Conservation (phyloP, 345 rosid genomes). For the Populus tremula region DNA sequence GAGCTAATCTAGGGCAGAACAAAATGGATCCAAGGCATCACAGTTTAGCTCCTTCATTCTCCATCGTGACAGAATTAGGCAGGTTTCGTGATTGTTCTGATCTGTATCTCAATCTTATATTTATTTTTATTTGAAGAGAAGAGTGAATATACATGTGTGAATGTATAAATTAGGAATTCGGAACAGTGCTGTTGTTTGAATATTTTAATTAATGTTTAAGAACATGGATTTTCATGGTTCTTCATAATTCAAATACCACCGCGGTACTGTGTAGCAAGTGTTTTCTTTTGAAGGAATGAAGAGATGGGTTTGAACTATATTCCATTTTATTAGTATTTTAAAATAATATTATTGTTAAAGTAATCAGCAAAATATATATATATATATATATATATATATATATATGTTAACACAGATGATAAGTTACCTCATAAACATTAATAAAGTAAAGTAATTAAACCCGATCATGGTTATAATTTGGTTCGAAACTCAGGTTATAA, state of each 20-base stretch:
- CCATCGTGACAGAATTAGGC: neutral
- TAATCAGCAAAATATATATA: too few species aligned
- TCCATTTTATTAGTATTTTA: too few species aligned
- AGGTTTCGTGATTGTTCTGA: neutral
- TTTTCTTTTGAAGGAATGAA: too few species aligned
- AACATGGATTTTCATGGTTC: neutral
- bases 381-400: too few species aligned
- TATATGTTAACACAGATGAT: too few species aligned
- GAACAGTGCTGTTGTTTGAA: neutral
- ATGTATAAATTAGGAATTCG: neutral
- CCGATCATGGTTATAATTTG: too few species aligned
- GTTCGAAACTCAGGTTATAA: fast-evolving
- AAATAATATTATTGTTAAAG: too few species aligned
- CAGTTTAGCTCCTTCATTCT: neutral
- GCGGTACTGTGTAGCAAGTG: too few species aligned
- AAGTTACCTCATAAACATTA: too few species aligned
- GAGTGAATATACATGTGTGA: neutral
- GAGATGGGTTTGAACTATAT: too few species aligned
- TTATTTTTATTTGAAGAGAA: neutral
- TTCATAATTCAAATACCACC: too few species aligned
- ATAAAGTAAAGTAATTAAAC: too few species aligned
- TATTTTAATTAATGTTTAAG: neutral
- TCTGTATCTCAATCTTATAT: neutral
- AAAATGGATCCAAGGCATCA: neutral
- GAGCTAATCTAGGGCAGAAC: neutral